Conservation (phyloP, 495 filamentous ascomycete species). For the Evernia prunastri region DNA sequence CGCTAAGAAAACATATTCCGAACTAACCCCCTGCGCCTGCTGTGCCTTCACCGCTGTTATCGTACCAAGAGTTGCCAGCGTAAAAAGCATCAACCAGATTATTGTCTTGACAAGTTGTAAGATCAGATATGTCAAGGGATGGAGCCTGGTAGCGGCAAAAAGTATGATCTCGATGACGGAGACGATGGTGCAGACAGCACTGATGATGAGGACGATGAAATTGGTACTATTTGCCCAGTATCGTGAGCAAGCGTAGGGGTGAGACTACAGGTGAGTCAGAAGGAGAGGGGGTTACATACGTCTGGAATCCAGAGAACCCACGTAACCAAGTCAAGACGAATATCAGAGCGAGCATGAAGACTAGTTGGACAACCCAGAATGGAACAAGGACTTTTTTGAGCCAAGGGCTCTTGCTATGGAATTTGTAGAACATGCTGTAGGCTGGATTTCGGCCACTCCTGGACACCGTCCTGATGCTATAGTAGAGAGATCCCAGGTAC, state of each 20-base stretch:
- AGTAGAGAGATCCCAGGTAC: not conserved
- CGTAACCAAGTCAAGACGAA: not conserved
- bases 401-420: conserved; percentile 7
- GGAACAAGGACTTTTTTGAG: conserved; percentile 17
- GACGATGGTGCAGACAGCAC: not conserved
- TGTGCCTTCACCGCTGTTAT: not conserved
- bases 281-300: not conserved
- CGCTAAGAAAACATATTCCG: not conserved
- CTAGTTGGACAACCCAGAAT: conserved; percentile 14
- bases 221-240: not conserved
- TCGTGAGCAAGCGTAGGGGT: not conserved
- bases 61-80: not conserved
- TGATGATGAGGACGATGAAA: not conserved
- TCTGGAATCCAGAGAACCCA: not conserved
- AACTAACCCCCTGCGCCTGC: not conserved
- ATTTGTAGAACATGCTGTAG: not conserved
- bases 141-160: not conserved
- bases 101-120: not conserved
- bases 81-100: conserved; percentile 3
- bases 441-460: not conserved
- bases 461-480: not conserved
- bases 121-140: conserved; percentile 6
- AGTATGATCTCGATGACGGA: not conserved
- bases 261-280: not conserved
- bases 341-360: conserved; percentile 10